Base-by-base conservation (phyloP, 306 rosid species). In the Calophaca sinica region DNA sequence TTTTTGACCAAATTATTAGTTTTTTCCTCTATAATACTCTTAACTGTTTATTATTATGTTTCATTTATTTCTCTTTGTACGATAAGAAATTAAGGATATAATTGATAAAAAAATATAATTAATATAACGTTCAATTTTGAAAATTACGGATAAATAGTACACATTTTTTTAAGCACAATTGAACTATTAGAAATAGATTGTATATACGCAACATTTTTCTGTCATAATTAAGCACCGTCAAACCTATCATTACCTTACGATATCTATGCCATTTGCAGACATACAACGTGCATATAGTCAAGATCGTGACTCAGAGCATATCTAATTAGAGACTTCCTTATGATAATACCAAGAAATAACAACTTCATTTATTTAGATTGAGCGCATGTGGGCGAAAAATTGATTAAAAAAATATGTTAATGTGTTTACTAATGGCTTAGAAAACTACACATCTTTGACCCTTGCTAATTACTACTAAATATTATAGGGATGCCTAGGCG, bases 381-480 rank as follows among this genome's bases (percentile, higher is more conserved):
- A 31, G 10, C 32, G 50, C 74, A 67, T 42, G 68, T 66, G 60
- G 31, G 36, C 48, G n/a, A 65, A 36, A 44, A 64, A 31, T 42
- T 66, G 38, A 74, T 31, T 14, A 20, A 13, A 42, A 7, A 54
- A 65, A 53, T 7, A 42, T 41, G 28, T n/a, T 44, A 64, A 50
- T 50, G 62, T 13, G 73, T 76, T 60, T 78, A 78, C 52, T 42
- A 15, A 53, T 52, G 12, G 15, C 52, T 52, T 62, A 41, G 32
- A 41, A 70, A 71, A 71, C 52, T 62, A 77, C 65, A 77, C 6
- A 32, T 48, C 53, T 68, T 59, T 77, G 54, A 58, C 53, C 20
- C 62, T 41, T 75, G 36, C 14, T 15, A 53, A 26, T 33, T 33
- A 74, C 4, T 20, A 20, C 31, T 15, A 53, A 36, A 44, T 5